phyloP scores from a whole-genome alignment of 345 rosid genomes.

The Melaleuca alternifolia region DNA sequence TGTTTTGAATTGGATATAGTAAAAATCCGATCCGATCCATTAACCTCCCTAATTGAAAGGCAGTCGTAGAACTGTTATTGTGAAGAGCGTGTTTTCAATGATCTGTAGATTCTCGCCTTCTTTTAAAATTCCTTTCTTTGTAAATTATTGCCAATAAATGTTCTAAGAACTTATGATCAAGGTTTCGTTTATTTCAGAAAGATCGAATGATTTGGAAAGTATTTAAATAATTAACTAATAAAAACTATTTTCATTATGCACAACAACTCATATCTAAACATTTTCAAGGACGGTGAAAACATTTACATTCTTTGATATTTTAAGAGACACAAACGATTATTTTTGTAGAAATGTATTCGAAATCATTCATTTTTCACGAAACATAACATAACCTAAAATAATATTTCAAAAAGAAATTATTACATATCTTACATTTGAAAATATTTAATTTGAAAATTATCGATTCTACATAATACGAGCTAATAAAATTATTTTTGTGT shows the following conservation, averaged over 20 bases:
- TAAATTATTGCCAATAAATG: neutral
- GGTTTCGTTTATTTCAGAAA: neutral
- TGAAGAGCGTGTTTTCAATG: neutral
- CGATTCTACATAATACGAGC: too few relatives aligned
- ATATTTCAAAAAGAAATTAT: neutral
- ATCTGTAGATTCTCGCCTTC: neutral
- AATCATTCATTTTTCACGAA: neutral
- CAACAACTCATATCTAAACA: neutral
- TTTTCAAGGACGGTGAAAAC: neutral
- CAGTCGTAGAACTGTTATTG: too few relatives aligned
- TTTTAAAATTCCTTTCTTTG: neutral
- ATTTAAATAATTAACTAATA: neutral
- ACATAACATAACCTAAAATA: neutral
- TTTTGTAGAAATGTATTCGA: neutral
- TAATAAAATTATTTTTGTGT: neutral
- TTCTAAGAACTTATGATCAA: neutral
- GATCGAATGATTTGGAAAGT: rapidly evolving
- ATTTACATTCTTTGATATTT: neutral
- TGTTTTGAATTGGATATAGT: too few relatives aligned
- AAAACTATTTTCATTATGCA: neutral
- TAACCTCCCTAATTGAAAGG: too few relatives aligned
- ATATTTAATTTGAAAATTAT: neutral
- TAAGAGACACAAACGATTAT: neutral
- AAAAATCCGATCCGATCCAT: too few relatives aligned
- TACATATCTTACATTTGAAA: neutral